These are phyloP conservation scores for Sicyos baderoa DNA, from an alignment of 306 rosid species.

Conservation along the genomic window DNA sequence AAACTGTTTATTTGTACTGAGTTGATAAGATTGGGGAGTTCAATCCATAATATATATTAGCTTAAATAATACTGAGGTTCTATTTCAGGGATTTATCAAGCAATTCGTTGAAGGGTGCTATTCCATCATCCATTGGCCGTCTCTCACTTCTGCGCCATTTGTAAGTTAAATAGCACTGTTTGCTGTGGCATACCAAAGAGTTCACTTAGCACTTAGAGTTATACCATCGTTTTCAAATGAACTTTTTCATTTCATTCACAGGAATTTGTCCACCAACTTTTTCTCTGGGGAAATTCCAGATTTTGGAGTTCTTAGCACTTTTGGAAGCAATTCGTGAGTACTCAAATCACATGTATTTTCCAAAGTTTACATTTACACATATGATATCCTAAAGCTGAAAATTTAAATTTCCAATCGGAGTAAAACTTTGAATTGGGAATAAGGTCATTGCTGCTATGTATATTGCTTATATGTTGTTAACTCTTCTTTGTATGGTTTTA, in stretches of 20 bases:
- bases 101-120: conserved; percentile 78
- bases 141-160: conserved; percentile 50
- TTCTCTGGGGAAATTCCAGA: conserved; percentile 94
- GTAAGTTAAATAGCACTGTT: conserved; percentile 42
- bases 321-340: conserved; percentile 66
- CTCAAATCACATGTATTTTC: conserved; percentile 10
- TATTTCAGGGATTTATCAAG: conserved; percentile 70
- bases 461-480: too few relatives aligned
- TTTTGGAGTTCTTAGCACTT: conserved; percentile 77
- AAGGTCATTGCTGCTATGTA: not conserved
- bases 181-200: not conserved
- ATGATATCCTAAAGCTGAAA: not conserved
- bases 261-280: conserved; percentile 92
- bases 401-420: not conserved
- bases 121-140: conserved; percentile 86
- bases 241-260: conserved; percentile 25
- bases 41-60: not conserved
- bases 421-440: not conserved
- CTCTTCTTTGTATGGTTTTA: not conserved
- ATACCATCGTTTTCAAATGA: too few relatives aligned
- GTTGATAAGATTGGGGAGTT: not conserved
- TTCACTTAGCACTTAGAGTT: not conserved
- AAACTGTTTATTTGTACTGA: not conserved
- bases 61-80: conserved; percentile 21
- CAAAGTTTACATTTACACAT: not conserved